These are phyloP conservation scores for Leishmania aethiopica DNA, from an alignment of 208 protist genomes.

Conservation along the genomic window DNA sequence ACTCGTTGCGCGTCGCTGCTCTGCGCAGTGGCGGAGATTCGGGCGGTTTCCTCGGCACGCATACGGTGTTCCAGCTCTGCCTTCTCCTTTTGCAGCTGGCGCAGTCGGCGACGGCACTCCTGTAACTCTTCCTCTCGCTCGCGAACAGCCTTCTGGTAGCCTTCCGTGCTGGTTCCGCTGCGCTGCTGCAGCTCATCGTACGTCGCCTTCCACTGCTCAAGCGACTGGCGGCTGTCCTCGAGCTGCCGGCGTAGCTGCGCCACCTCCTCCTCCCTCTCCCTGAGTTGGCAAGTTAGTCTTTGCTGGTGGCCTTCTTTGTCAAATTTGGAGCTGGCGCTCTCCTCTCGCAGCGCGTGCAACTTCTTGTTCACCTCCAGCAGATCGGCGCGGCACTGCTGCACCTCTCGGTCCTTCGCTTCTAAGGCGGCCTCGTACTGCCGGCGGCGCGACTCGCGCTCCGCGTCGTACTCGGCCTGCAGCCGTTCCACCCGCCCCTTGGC, in stretches of 20 bases:
- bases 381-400: conserved; percentile 48
- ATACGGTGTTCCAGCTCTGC: conserved; percentile 36
- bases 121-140: conserved; percentile 62
- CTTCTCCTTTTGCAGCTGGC: conserved; percentile 45
- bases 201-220: conserved; percentile 57
- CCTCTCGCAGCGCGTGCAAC: conserved; percentile 46
- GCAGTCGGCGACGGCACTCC: conserved; percentile 32
- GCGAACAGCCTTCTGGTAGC: conserved; percentile 43
- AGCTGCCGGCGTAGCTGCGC: conserved; percentile 47
- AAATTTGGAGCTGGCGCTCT: conserved; percentile 35
- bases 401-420: conserved; percentile 53
- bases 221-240: conserved; percentile 40
- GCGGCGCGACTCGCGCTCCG: conserved; percentile 49
- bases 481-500: conserved; percentile 42
- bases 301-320: conserved; percentile 44
- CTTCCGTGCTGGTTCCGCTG: conserved; percentile 29
- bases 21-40: conserved; percentile 27
- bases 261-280: conserved; percentile 56
- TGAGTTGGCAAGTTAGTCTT: conserved; percentile 36
- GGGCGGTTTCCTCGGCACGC: conserved; percentile 39
- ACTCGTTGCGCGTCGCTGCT: conserved; percentile 36
- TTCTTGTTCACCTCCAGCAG: conserved; percentile 44
- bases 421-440: conserved; percentile 37
- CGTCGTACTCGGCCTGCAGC: conserved; percentile 41
- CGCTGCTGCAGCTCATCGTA: conserved; percentile 56